Base-by-base conservation (phyloP, 148 eudicot species). In the Cornus florida region DNA sequence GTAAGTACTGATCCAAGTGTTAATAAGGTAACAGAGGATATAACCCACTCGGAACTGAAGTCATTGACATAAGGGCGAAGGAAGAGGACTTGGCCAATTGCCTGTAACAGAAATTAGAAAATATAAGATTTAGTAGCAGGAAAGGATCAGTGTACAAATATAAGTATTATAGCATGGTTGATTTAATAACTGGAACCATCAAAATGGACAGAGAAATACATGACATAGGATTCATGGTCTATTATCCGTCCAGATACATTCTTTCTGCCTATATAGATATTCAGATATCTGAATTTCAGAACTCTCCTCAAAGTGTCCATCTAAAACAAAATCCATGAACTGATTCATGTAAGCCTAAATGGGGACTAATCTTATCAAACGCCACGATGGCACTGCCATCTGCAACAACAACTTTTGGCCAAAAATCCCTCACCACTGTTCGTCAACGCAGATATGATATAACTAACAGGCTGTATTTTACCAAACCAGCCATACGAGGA, bases 51-150 rank as follows among this genome's bases (percentile, higher is more conserved):
- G 0, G 92, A 87, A 74, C 91, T 94, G 87, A 92, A 97, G 81
- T 97, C 98, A 83, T 92, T 85, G 62, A 92, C 99, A 87, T 94
- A 97, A 19, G 99, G 99, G 80, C 99, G 98, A 76, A 97, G 98
- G 82, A 78, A 94, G 50, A 94, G 82, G 81, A 90, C 99, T 92
- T 97, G 99, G 20, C 99, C 99, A 84, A 97, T 91, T 84, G 98
- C 99, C 99, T 97, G 95, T 71, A 76, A 84, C 5, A 68, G 39
- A 72, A 73, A 50, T 22, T 72, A 78, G 33, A 22, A 57, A 46
- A 64, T 60, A 33, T 64, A 2, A 32, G 12, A 74, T 53, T 53
- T 53, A 53, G 19, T 16, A 12, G 19, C 59, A 53, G 4, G 1
- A 17, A 53, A 4, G 2, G 17, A 16, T 43, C 59, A 53, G 59